Base-by-base conservation (phyloP, 768 basidiomycete species). In the Leucosporidium creatinivorum region DNA sequence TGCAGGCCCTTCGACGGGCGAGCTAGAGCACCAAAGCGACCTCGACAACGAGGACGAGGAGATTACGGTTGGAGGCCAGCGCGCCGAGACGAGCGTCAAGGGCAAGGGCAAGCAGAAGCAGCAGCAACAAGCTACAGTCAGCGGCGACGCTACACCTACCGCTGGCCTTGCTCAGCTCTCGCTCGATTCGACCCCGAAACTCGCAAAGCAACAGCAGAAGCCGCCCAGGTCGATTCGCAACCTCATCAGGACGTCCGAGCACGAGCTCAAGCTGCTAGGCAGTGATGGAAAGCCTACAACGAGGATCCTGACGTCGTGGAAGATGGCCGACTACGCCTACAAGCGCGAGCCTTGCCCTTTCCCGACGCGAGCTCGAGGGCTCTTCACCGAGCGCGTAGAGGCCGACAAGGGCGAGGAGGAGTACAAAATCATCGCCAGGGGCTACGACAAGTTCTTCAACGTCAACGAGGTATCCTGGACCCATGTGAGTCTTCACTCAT, bases 371-470 rank as follows among this genome's bases (percentile, higher is more conserved):
- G 96, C 93, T 0, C 81, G 96, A 31, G 96, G 96, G 0, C 76
- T 99, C 30, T 98, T 97, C 77, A 88, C 89, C 71, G 77, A 61
- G 69, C 66, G 1, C 67, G 44, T 66, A 57, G 44, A 44, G 15
- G 26, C 30, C 58, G 39, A 31, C 28, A 33, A 50, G 77, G 82
- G 66, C 31, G 49, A 61, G 73, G 73, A 72, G 2, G 67, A 74
- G 54, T 75, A 80, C 57, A 72, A 79, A 28, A 93, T 99, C 65
- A 86, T 96, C 1, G 88, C 84, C 0, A 81, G 96, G 56, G 96
- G 94, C 0, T 98, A 99, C 76, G 96, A 98, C 81, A 99, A 99
- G 80, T 98, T 99, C 79, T 98, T 97, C 82, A 97, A 96, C 76
- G 90, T 96, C 36, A 90, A 87, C 5, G 96, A 99, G 77, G 91